Evolutionary conservation across 257 asterid genomes (phyloP), one percentile per base, ranked within the genome.

Genomic region (Oldenlandia corymbosa): DNA sequence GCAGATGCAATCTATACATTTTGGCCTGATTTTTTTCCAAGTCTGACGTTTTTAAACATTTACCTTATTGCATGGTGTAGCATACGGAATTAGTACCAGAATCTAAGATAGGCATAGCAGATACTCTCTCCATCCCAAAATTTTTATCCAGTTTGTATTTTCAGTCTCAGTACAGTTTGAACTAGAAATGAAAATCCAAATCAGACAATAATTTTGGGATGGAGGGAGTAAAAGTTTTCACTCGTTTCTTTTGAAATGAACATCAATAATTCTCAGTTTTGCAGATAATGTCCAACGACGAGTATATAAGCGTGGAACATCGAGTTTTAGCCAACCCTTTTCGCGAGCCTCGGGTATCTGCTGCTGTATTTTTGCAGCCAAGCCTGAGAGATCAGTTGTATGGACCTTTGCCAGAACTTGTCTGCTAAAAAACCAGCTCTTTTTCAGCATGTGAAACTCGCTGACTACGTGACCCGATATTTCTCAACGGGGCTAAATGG

Each of bases 401-500:
- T 54, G 82, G 85, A 14, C 85, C 82, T 24, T 71, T 80, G 4
- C 71, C 69, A 5, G 82, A 69, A 60, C 52, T 76, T 65, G 39
- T 64, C 80, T 5, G 49, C 47, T 31, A 78, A 74, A 34, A 73
- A 74, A 31, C 82, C 85, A 7, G 78, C 76, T 5, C 53, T 43
- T 13, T 80, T 73, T 34, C 42, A 66, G 51, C 76, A 76, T 30
- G 68, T 80, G 69, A 21, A 49, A 2, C 72, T 66, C 46, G 10
- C 37, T 13, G 83, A 77, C 60, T 75, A 57, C 67, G 55, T 77
- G 64, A 62, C 10, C 18, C 60, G 79, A 51, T 77, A 74, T 71
- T 81, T 77, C 70, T n/a, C 78, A 7, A 80, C 77, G 72, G 86
- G 75, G 67, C 70, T 81, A 65, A 83, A 75, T 64, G 81, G 83